Conservation (phyloP, 305 asterid species). For the Fraxinus greggii region DNA sequence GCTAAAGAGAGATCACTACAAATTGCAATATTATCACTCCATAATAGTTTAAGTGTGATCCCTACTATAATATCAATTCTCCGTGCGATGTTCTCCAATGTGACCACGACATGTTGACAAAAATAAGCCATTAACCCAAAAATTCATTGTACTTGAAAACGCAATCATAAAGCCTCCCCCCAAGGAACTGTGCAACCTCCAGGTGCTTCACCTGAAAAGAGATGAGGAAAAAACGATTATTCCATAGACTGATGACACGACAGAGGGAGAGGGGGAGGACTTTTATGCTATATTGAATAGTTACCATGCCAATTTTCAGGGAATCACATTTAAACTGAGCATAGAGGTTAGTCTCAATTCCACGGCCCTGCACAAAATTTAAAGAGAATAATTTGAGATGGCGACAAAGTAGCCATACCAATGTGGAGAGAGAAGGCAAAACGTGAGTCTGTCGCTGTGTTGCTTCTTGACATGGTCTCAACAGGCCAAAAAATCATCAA, state of each 20-base stretch:
- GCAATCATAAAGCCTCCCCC: constrained; percentile 93
- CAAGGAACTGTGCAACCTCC: constrained; percentile 95
- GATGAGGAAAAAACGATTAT: neutral
- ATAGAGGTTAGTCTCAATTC: constrained; percentile 92
- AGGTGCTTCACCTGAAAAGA: constrained; percentile 79
- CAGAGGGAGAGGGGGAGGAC: neutral
- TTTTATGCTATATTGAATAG: neutral
- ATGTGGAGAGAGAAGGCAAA: neutral
- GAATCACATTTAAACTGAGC: constrained; percentile 91
- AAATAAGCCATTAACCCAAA: constrained; percentile 19
- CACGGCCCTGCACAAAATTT: constrained; percentile 69
- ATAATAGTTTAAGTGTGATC: neutral
- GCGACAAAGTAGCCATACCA: neutral
- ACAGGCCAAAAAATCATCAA: constrained; percentile 1
- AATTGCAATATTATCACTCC: neutral
- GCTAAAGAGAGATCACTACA: neutral
- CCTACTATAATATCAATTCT: neutral
- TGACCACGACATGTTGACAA: neutral
- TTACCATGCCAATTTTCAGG: constrained; percentile 91
- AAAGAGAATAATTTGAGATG: constrained; percentile 8
- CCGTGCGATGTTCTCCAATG: neutral
- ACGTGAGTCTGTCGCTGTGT: neutral
- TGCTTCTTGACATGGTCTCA: neutral
- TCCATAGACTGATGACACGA: neutral
- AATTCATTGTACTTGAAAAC: constrained; percentile 78